Evolutionary conservation across 306 rosid genomes (phyloP).

Genomic region (Ormosia emarginata): DNA sequence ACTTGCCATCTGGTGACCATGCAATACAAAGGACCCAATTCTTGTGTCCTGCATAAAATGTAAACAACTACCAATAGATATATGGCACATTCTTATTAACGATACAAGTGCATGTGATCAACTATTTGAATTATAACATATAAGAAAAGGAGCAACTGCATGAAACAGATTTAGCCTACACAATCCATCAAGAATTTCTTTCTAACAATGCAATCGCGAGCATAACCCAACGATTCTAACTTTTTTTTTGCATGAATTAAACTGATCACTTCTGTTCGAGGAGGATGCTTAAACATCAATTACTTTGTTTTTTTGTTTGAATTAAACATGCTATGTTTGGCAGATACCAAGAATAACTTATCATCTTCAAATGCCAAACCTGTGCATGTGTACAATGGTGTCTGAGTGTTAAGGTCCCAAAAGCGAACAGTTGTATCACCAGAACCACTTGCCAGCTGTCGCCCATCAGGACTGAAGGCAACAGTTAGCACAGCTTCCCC

Average conservation of each 20-base stretch:
- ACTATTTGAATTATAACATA: not conserved
- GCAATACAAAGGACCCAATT: conserved; percentile 94
- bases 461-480: conserved; percentile 94
- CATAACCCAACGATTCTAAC: not conserved
- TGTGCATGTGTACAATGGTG: conserved; percentile 79
- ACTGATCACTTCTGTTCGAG: not conserved
- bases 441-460: conserved; percentile 91
- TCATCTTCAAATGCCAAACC: conserved; percentile 47
- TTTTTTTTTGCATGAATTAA: not conserved
- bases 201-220: not conserved
- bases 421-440: conserved; percentile 89
- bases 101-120: not conserved
- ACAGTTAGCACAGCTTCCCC: conserved; percentile 79
- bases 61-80: not conserved
- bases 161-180: not conserved
- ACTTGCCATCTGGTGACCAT: conserved; percentile 91
- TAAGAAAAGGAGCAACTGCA: not conserved
- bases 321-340: not conserved
- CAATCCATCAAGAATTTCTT: conserved; percentile 1
- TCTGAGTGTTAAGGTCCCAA: conserved; percentile 92
- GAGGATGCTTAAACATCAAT: not conserved
- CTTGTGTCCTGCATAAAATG: conserved; percentile 67
- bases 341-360: conserved; percentile 15
- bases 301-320: not conserved
- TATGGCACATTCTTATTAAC: not conserved